Evolutionary conservation across 805 yeast species (phyloP).

Genomic region (Yamadazyma kitorensis): DNA sequence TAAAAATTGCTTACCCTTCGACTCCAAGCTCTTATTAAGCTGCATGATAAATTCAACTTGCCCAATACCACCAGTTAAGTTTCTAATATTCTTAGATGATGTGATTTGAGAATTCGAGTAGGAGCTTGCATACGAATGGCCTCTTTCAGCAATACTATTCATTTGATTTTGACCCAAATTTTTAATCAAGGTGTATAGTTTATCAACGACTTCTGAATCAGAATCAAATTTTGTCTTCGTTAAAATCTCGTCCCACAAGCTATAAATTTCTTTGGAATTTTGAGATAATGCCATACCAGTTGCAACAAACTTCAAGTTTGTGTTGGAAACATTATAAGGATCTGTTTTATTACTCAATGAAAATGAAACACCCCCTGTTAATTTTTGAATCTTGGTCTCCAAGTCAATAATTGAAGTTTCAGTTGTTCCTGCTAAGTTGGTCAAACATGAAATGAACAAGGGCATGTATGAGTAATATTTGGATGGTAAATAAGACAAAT

Average conservation of each 20-base stretch:
- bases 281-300: constrained; percentile 69
- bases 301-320: constrained; percentile 54
- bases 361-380: constrained; percentile 84
- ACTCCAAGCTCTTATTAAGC: constrained; percentile 49
- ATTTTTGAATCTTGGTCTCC: constrained; percentile 77
- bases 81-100: constrained; percentile 56
- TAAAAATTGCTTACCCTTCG: constrained; percentile 32
- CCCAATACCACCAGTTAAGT: constrained; percentile 67
- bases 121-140: constrained; percentile 78
- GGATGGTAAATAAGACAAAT: constrained; percentile 56
- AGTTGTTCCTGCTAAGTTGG: constrained; percentile 80
- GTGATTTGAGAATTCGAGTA: constrained; percentile 65
- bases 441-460: constrained; percentile 72
- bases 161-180: constrained; percentile 73
- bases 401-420: constrained; percentile 69
- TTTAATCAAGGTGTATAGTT: constrained; percentile 69
- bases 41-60: constrained; percentile 71
- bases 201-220: constrained; percentile 44
- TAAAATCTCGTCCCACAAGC: constrained; percentile 68
- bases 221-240: constrained; percentile 64
- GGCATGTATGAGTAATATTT: constrained; percentile 70
- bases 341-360: constrained; percentile 54
- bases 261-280: constrained; percentile 58
- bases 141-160: constrained; percentile 78
- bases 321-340: constrained; percentile 45